phyloP scores from a whole-genome alignment of 139 green algal species.

The Asterochloris sp. region DNA sequence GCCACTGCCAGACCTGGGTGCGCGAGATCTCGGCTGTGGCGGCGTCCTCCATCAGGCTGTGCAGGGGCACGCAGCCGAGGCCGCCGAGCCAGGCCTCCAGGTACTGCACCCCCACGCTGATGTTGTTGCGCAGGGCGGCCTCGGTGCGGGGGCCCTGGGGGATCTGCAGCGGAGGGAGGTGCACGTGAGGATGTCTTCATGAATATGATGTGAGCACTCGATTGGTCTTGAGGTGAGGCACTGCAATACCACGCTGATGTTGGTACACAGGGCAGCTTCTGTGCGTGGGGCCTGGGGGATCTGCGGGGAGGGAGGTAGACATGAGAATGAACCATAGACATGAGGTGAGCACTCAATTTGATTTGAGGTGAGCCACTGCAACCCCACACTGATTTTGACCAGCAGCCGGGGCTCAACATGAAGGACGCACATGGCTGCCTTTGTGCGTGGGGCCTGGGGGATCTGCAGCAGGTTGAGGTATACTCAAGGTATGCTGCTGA shows the following conservation, averaged over 20 bases:
- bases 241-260: conserved; percentile 66
- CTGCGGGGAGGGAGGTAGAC: too few species aligned
- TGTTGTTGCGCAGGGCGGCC: conserved; percentile 60
- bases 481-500: too few species aligned
- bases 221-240: too few species aligned
- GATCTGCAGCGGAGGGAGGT: conserved; percentile 7
- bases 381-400: conserved; percentile 68
- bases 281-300: too few species aligned
- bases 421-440: conserved; percentile 57
- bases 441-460: conserved; percentile 48
- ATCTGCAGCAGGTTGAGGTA: conserved; percentile 10
- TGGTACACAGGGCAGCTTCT: too few species aligned
- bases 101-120: conserved; percentile 75
- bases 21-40: conserved; percentile 87
- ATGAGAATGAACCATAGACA: too few species aligned
- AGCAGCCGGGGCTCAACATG: too few species aligned
- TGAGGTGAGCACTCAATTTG: too few species aligned
- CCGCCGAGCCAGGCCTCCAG: conserved; percentile 84
- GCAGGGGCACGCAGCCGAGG: conserved; percentile 80
- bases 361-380: conserved; percentile 90
- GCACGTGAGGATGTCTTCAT: too few species aligned
- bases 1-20: conserved; percentile 81
- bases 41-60: conserved; percentile 92
- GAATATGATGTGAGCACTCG: too few species aligned
- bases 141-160: conserved; percentile 54